Percentiles rank a stretch among this genome's conserved stretches.
phyloP scores from a whole-genome alignment of 306 rosid genomes.

The Boehmeria nivea region DNA sequence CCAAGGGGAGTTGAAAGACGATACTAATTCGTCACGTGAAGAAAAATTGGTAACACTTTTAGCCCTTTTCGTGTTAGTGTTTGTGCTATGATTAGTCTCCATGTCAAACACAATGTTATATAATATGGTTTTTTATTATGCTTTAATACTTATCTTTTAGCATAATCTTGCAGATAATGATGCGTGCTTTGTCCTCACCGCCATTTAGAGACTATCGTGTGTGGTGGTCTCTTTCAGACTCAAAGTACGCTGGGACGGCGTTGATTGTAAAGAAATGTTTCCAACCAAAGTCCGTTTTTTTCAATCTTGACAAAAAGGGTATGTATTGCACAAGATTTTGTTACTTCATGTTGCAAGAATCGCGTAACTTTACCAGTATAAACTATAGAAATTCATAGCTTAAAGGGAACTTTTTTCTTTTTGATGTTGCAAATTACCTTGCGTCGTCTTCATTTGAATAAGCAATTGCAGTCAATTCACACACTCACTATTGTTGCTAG shows the following conservation, averaged over 20 bases:
- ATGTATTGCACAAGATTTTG: constrained; percentile 14
- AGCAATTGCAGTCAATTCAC: constrained; percentile 15
- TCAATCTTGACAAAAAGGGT: constrained; percentile 90
- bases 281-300: constrained; percentile 62
- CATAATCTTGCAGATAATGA: constrained; percentile 51
- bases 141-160: not conserved
- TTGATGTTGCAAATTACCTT: not conserved
- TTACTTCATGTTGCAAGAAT: not conserved
- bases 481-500: constrained; percentile 38
- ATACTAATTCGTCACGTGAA: constrained; percentile 64
- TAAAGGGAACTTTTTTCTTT: not conserved
- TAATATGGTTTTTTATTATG: not conserved
- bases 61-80: not conserved
- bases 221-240: constrained; percentile 99
- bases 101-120: not conserved
- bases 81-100: not conserved
- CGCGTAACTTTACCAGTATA: not conserved
- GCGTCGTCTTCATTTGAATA: constrained; percentile 9
- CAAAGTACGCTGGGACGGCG: constrained; percentile 97
- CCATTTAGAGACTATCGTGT: constrained; percentile 71
- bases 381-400: not conserved
- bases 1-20: constrained; percentile 81
- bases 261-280: constrained; percentile 75
- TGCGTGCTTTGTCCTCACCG: constrained; percentile 78
- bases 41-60: constrained; percentile 58